Base-by-base conservation (phyloP, 192 early-diverging fungal genomes). In the Entomortierella lignicola region DNA sequence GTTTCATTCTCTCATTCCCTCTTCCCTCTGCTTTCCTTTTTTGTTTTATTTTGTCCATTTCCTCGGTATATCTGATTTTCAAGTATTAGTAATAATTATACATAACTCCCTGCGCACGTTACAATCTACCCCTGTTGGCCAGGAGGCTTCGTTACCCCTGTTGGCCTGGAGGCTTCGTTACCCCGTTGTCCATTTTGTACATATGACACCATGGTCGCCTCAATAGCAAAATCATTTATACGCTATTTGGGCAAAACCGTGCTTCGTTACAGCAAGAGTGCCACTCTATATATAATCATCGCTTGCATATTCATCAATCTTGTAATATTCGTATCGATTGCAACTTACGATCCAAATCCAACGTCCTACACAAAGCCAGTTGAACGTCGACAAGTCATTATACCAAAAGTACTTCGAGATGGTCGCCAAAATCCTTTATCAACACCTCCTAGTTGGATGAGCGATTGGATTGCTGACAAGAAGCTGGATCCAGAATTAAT, bases 231-330 rank as follows among this genome's bases (percentile, higher is more conserved):
- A 20, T 4, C 8, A n/a, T 47, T 15, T 47, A 3, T 47, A 47
- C 44, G 15, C 12, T 15, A 10, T 42, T 47, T 5, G 15, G 15
- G 2, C 15, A 47, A 15, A 15, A 47, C 15, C 17, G 48, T 63
- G 21, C 55, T 42, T n/a, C 60, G 54, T 23, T 17, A 56, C 29
- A 18, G 41, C 41, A 34, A 41, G 23, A 29, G 44, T 18, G 55
- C 52, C 39, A 23, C 57, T 23, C 29, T 65, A 29, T 27, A 18
- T 18, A 8, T 50, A 2, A 17, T 56, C 42, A 8, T 63, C 54
- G 8, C 63, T 29, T 63, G 30, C 20, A 44, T 57, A 60, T 17
- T 60, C 18, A 25, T 57, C 60, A 71, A 71, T 18, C 17, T 63
- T 44, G 32, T 25, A 6, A 12, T 57, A 12, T 50, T 48, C 20